These are phyloP conservation scores for Phellopilus nigrolimitatus DNA, from an alignment of 1,284 basidiomycete species.

Conservation along the genomic window DNA sequence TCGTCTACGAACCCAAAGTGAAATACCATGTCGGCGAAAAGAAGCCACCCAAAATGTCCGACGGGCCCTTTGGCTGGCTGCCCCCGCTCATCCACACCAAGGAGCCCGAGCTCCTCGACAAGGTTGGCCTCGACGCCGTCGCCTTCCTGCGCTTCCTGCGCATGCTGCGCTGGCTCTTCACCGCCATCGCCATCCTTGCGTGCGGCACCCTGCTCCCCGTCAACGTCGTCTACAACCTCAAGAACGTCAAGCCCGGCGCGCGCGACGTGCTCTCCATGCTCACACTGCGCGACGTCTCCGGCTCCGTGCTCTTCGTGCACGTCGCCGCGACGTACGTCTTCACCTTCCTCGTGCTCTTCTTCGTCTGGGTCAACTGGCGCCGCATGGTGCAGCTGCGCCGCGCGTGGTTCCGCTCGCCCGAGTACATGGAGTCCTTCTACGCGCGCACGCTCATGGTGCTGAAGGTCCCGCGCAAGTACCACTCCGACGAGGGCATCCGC, in stretches of 20 bases:
- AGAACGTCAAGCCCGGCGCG: constrained; percentile 43
- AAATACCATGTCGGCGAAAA: constrained; percentile 86
- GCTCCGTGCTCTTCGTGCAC: constrained; percentile 68
- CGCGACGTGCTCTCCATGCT: constrained; percentile 69
- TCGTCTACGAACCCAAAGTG: constrained; percentile 83
- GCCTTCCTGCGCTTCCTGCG: constrained; percentile 90
- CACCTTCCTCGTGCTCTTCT: constrained; percentile 58
- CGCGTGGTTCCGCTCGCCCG: constrained; percentile 72
- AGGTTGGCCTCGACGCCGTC: constrained; percentile 91
- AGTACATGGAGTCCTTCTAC: constrained; percentile 72
- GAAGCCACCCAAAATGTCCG: constrained; percentile 74
- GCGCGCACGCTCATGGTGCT: constrained; percentile 75
- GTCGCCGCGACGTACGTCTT: constrained; percentile 73
- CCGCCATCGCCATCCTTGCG: constrained; percentile 58
- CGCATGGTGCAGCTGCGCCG: constrained; percentile 65
- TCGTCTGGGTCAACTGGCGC: constrained; percentile 70
- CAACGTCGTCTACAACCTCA: constrained; percentile 70
- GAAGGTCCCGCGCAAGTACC: constrained; percentile 67
- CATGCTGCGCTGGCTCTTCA: constrained; percentile 80
- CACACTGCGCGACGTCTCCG: constrained; percentile 73
- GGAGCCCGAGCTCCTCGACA: constrained; percentile 85
- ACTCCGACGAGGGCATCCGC: constrained; percentile 73
- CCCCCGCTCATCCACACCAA: constrained; percentile 80
- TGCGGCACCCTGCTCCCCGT: constrained; percentile 79
- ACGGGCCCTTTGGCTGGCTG: constrained; percentile 84